Base-by-base conservation (phyloP, 1,284 basidiomycete species). In the Trametes sp. region DNA sequence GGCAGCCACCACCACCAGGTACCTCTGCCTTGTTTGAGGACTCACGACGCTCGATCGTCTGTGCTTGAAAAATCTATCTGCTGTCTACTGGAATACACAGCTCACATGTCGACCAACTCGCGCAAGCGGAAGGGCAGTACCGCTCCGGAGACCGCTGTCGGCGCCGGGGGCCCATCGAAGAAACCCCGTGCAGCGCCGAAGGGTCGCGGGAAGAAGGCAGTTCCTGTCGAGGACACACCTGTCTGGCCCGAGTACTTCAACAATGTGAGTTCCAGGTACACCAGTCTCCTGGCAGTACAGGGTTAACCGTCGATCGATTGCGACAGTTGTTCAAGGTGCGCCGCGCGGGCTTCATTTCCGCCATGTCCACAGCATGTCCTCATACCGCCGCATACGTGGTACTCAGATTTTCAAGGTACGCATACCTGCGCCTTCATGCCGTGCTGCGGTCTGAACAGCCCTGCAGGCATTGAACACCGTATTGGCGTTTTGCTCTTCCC, bases 401-500 rank as follows among this genome's bases (percentile, higher is more conserved):
- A 28, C 51, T 28, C 53, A 71, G 69, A 28, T 72, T 33, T 71
- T 62, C 65, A 69, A 71, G 61, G 67, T 68, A 67, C 19, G 63
- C 29, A 44, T 42, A 13, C 13, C 1, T 9, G 14, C 24, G 14
- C 7, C 16, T 23, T 35, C 7, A 38, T 19, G 35, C 44, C 26
- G 44, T 44, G 9, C 31, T 48, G 33, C 16, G 24, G 42, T 5
- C n/a, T 23, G 28, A 19, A 51, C 50, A 26, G n/a, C 26, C 26
- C 29, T 11, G 48, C 51, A 95, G 90, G 93, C 95, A 19, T 79
- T 97, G 62, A 96, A 96, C 70, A 95, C 94, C 5, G 93, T 97
- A 2, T 86, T 96, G 56, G 94, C 93, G 0, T 97, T 97, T 71
- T 86, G 94, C 59, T 92, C 92, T 3, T 90, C 93, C 0, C 84